Evolutionary conservation across 768 basidiomycete genomes (phyloP).

Genomic region (Phaeotremella skinneri): DNA sequence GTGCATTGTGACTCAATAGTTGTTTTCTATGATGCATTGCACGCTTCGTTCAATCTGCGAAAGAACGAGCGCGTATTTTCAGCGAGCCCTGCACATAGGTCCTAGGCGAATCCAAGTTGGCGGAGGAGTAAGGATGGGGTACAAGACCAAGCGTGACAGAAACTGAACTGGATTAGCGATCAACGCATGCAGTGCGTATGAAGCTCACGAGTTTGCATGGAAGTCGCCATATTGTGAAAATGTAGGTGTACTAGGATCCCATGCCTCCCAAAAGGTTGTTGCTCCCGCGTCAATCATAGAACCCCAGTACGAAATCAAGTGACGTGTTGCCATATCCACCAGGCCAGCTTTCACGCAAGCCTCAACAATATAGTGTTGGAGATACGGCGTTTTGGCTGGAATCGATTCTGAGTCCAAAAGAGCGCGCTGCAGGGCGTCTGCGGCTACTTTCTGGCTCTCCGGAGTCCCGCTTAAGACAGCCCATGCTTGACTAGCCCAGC

Average conservation of each 20-base stretch:
- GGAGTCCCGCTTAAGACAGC: constrained; percentile 31
- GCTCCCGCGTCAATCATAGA: constrained; percentile 36
- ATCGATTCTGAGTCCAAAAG: constrained; percentile 13
- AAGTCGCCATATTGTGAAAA: constrained; percentile 32
- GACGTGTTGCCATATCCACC: constrained; percentile 26
- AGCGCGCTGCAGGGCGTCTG: constrained; percentile 19
- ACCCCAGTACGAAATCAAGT: constrained; percentile 39
- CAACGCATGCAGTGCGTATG: neutral
- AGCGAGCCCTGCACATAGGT: no score
- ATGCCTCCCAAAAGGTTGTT: constrained; percentile 38
- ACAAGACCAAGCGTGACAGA: constrained; percentile 39
- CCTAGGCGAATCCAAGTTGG: constrained; percentile 24
- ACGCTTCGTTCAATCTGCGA: no score
- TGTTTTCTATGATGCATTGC: no score
- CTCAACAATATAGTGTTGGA: constrained; percentile 36
- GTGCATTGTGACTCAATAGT: no score
- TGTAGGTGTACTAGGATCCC: constrained; percentile 26
- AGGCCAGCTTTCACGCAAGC: constrained; percentile 36
- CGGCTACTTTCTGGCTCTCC: constrained; percentile 18
- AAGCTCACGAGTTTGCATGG: constrained; percentile 33
- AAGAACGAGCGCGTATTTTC: no score
- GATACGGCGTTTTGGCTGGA: constrained; percentile 28
- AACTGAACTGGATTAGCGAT: constrained; percentile 19
- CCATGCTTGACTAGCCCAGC: constrained; percentile 37
- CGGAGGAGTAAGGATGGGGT: constrained; percentile 29